Conservation (phyloP, 2,329 filamentous ascomycete genomes). For the Albophoma yamanashiensis region DNA sequence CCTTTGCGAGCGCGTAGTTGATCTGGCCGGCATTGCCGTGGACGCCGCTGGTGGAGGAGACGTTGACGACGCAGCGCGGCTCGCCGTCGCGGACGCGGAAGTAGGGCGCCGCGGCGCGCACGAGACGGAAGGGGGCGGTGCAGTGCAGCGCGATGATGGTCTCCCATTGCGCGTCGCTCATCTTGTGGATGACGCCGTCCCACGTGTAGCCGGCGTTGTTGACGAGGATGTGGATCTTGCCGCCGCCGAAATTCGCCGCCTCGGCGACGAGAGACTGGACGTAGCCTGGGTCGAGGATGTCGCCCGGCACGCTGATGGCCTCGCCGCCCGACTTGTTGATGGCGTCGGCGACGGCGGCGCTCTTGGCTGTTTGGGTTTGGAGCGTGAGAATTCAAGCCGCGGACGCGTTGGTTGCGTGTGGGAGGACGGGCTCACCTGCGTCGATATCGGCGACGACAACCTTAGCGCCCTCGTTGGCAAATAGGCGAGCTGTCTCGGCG, state of each 20-base stretch:
- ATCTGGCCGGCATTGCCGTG: conserved; percentile 86
- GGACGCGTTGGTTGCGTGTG: too few species aligned
- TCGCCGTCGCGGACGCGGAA: conserved; percentile 81
- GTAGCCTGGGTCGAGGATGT: conserved; percentile 63
- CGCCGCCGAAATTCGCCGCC: conserved; percentile 68
- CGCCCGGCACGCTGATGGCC: conserved; percentile 65
- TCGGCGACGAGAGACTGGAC: conserved; percentile 61
- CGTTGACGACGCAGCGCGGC: conserved; percentile 70
- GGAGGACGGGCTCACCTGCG: conserved; percentile 37
- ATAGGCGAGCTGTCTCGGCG: conserved; percentile 69
- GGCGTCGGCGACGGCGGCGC: conserved; percentile 51
- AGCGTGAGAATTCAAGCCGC: too few species aligned
- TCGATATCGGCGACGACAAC: conserved; percentile 82
- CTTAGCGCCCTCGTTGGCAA: conserved; percentile 80
- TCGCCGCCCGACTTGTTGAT: conserved; percentile 59
- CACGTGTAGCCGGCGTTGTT: conserved; percentile 91
- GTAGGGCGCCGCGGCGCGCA: conserved; percentile 71
- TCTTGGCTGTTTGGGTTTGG: conserved; percentile 43
- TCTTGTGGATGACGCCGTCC: conserved; percentile 90
- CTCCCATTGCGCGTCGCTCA: conserved; percentile 85
- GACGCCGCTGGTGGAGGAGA: conserved; percentile 70
- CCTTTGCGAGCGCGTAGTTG: conserved; percentile 81
- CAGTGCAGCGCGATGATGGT: conserved; percentile 76
- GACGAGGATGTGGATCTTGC: conserved; percentile 84
- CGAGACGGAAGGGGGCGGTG: conserved; percentile 76